Conservation (phyloP, 352 stramenopile genomes). For the Phytophthora idaei region DNA sequence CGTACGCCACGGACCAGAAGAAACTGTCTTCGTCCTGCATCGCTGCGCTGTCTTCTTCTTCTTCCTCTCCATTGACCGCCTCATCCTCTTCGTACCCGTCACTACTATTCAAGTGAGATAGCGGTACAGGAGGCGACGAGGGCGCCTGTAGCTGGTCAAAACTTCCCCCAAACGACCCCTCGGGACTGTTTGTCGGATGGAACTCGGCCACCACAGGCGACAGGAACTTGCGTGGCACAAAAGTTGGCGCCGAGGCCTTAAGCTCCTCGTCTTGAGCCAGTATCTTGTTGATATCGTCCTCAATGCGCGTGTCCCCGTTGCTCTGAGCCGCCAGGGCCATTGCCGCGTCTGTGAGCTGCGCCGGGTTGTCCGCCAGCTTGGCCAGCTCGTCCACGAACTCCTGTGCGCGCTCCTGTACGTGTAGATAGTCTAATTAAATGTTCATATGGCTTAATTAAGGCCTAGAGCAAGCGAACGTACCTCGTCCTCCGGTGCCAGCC, state of each 20-base stretch:
- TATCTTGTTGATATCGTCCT: conserved; percentile 49
- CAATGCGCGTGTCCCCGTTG: conserved; percentile 34
- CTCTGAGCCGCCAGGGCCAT: conserved; percentile 35
- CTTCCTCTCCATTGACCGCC: conserved; percentile 24
- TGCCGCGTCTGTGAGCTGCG: conserved; percentile 51
- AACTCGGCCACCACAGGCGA: conserved; percentile 31
- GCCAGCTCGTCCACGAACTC: conserved; percentile 76
- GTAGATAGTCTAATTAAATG: conserved; percentile 1
- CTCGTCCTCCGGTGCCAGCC: conserved; percentile 77
- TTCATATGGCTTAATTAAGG: neutral
- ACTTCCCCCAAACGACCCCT: conserved; percentile 6
- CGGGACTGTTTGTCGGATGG: conserved; percentile 25
- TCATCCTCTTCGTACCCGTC: conserved; percentile 23
- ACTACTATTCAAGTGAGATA: conserved; percentile 24
- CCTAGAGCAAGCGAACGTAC: conserved; percentile 19
- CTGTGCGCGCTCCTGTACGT: conserved; percentile 52
- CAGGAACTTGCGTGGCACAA: conserved; percentile 59
- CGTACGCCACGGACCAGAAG: conserved; percentile 87
- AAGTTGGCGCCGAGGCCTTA: conserved; percentile 74
- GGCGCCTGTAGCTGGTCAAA: conserved; percentile 12
- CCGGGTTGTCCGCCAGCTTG: conserved; percentile 61
- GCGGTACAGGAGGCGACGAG: conserved; percentile 10
- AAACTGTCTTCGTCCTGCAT: conserved; percentile 82
- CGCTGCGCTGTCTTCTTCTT: conserved; percentile 23
- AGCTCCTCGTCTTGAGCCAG: conserved; percentile 58